Conservation (phyloP, 1,284 basidiomycete species). For the Sporisorium iseilematis-ciliati region DNA sequence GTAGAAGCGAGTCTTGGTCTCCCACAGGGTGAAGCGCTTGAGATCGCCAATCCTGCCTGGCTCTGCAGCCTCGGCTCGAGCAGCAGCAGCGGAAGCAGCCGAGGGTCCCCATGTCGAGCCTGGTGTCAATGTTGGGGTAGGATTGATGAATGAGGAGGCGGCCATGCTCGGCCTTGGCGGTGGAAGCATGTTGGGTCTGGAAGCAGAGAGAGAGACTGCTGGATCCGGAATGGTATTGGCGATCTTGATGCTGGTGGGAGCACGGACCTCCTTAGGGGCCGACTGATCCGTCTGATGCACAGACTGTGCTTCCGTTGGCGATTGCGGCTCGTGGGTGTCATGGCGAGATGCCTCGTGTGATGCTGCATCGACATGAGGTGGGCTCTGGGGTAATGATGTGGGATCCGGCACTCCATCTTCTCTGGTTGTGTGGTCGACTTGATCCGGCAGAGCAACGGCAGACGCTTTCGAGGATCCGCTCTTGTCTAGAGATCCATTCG, state of each 20-base stretch:
- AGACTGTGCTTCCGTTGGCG: conserved; percentile 4
- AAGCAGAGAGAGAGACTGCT: conserved; percentile 38
- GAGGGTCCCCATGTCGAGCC: conserved; percentile 50
- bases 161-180: conserved; percentile 44
- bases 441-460: neutral
- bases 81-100: conserved; percentile 45
- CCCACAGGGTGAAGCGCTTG: conserved; percentile 67
- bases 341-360: neutral
- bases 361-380: conserved; percentile 2
- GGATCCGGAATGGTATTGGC: conserved; percentile 50
- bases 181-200: conserved; percentile 44
- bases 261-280: conserved; percentile 33
- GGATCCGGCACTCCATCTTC: neutral
- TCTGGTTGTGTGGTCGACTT: neutral
- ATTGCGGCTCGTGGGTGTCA: neutral
- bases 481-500: neutral
- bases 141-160: conserved; percentile 49
- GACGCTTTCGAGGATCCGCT: neutral
- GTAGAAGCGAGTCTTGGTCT: conserved; percentile 67
- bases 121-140: conserved; percentile 44
- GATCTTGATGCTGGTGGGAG: conserved; percentile 28
- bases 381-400: neutral
- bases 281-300: neutral
- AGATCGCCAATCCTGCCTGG: conserved; percentile 57
- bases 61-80: conserved; percentile 47